Evolutionary conservation across 2,329 filamentous ascomycete genomes (phyloP), one percentile per base, ranked within the genome.

Genomic region (Scorias spongiosa): DNA sequence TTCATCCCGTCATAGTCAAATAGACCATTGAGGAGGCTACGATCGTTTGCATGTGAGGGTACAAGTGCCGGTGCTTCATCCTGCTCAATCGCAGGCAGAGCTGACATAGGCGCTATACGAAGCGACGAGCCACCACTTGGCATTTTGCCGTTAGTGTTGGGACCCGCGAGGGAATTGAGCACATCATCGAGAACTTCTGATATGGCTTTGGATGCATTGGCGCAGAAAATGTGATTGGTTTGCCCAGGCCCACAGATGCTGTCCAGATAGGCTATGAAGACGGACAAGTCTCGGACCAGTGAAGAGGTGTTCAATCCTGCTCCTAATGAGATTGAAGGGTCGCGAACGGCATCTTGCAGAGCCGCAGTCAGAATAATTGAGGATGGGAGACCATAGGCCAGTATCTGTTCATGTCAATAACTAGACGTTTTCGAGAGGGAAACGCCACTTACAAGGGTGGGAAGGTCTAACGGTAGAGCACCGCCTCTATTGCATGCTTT

Each of bases 211-310:
- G 52, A 48, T 20, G 51, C 51, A 37, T 51, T 46, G 10, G 46
- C 43, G 34, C 48, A 51, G 10, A 53, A 40, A n/a, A 41, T 40
- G 29, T 53, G 43, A n/a, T 54, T 52, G 5, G 50, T 40, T 11
- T 54, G 46, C 11, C 44, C 45, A 2, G 42, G 47, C 7, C 32
- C 39, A 41, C 45, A 52, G 1, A 53, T 50, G 17, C 37, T 47
- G 34, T 54, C 52, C n/a, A 53, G 46, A 8, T 48, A 40, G 7
- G 48, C 42, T 2, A 52, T 45, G 28, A 51, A 49, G 6, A 54
- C 52, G 2, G 51, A 49, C 5, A 53, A 41, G 9, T 48, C 42
- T 30, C 51, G 51, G 14, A 53, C 42, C 4, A 53, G 43, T n/a
- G 44, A 47, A 0, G 47, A 42, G 0, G 48, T 45, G 17, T 45